These are phyloP conservation scores for Globisporangium parvum DNA, from an alignment of 352 stramenopile genomes.

Conservation along the genomic window DNA sequence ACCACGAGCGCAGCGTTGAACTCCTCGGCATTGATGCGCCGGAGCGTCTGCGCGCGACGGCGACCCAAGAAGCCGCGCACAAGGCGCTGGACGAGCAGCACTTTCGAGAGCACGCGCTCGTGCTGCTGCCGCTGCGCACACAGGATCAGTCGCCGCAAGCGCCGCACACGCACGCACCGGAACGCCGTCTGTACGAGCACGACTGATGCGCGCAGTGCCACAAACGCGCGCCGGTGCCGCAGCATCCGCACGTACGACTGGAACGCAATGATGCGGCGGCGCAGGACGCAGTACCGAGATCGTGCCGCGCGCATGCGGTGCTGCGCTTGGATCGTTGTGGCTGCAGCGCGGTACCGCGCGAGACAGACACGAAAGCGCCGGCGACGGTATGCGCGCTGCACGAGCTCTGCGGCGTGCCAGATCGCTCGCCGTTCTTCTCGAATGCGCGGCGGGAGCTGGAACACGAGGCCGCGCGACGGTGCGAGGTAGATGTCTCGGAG, in stretches of 20 bases:
- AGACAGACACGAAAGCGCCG: slow-evolving; percentile 52
- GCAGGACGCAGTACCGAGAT: slow-evolving; percentile 21
- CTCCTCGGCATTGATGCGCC: slow-evolving; percentile 24
- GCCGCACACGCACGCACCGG: slow-evolving; percentile 34
- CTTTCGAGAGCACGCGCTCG: slow-evolving; percentile 36
- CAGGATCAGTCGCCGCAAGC: slow-evolving; percentile 52
- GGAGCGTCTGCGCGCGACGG: slow-evolving; percentile 18
- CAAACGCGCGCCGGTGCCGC: slow-evolving; percentile 32
- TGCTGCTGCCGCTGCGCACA: slow-evolving; percentile 39
- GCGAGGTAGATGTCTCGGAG: slow-evolving; percentile 59
- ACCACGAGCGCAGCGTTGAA: slow-evolving; percentile 64
- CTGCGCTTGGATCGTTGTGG: slow-evolving; percentile 51
- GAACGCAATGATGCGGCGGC: slow-evolving; percentile 39
- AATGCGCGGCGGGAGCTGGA: slow-evolving; percentile 41
- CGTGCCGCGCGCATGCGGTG: slow-evolving; percentile 45
- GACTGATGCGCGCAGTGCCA: slow-evolving; percentile 31
- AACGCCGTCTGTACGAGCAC: slow-evolving; percentile 59
- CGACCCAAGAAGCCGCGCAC: slow-evolving; percentile 51
- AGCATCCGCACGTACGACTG: slow-evolving; percentile 54
- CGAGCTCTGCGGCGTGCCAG: slow-evolving; percentile 46
- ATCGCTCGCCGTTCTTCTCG: slow-evolving; percentile 47
- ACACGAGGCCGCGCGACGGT: slow-evolving; percentile 27
- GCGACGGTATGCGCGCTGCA: slow-evolving; percentile 51
- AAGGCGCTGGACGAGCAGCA: slow-evolving; percentile 45
- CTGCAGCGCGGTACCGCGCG: slow-evolving; percentile 41